Base-by-base conservation (phyloP, 2,329 filamentous ascomycete genomes). In the Nannizzia gypsea region DNA sequence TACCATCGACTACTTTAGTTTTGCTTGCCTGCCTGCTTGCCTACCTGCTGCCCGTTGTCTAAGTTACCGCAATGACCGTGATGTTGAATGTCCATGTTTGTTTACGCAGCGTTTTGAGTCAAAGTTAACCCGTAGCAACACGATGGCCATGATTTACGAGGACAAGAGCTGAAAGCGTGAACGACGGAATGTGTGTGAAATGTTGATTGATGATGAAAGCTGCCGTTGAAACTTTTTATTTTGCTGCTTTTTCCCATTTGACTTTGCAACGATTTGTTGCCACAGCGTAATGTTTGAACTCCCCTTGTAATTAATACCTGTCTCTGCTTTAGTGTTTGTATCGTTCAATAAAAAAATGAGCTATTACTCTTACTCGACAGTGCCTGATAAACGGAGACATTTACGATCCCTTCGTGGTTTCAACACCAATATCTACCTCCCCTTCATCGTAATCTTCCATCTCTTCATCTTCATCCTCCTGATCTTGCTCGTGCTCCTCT, bases 401-500 rank as follows among this genome's bases (percentile, higher is more conserved):
- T n/a, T 36, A 3, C n/a, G 31, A 40, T 3, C 9, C n/a, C 17
- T 48, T 28, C 3, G 48, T 17, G 11, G 22, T 0, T 6, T 22
- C 40, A 11, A 24, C n/a, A 36, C 13, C 31, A 3, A 36, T 3
- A 13, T 36, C 9, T 36, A n/a, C n/a, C 8, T 31, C 56, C 22
- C 17, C 26, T 46, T 55, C 57, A 13, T 59, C 57, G 20, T 26
- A 58, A 28, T 40, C 59, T 6, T 24, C 38, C 55, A 44, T 38
- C 2, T 59, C 62, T 38, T 59, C 42, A 44, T 61, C 62, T 11
- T 60, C 61, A 24, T 64, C 63, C 4, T 61, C 60, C 22, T 65
- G 60, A 9, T 64, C 60, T 1, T 55, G 58, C 28, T 60, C 52
- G 17, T 36, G 38, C 17, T 50, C 65, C 20, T 62, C 63, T 15